phyloP scores from a whole-genome alignment of 495 filamentous ascomycete species.

The Annulohypoxylon bovei region DNA sequence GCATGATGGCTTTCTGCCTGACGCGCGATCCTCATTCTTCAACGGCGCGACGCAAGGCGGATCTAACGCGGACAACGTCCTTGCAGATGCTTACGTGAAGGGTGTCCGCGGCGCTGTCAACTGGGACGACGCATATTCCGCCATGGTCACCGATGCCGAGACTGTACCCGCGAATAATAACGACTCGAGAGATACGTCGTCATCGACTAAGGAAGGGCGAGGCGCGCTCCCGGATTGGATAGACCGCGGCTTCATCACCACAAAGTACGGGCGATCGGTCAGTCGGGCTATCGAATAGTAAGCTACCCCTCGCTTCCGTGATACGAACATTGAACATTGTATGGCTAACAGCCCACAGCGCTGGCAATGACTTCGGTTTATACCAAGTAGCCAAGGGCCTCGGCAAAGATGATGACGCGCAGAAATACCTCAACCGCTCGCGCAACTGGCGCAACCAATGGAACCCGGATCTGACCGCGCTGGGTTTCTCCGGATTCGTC shows the following conservation, averaged over 20 bases:
- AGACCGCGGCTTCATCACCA: constrained; percentile 70
- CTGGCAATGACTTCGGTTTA: constrained; percentile 74
- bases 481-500: constrained; percentile 72
- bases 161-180: constrained; percentile 66
- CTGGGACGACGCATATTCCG: constrained; percentile 74
- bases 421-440: constrained; percentile 71
- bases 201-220: constrained; percentile 74
- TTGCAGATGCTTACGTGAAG: constrained; percentile 80
- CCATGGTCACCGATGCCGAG: constrained; percentile 79
- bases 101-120: constrained; percentile 70
- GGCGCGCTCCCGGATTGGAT: constrained; percentile 78
- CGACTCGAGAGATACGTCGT: constrained; percentile 67
- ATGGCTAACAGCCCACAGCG: constrained; percentile 28
- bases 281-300: constrained; percentile 74
- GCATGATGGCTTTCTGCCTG: constrained; percentile 72
- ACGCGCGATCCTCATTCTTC: constrained; percentile 73
- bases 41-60: constrained; percentile 78
- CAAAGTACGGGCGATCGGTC: constrained; percentile 68
- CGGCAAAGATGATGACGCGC: constrained; percentile 59
- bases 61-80: constrained; percentile 76
- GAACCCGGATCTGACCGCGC: constrained; percentile 64
- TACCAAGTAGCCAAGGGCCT: constrained; percentile 68
- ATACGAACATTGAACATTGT: neutral
- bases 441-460: constrained; percentile 80
- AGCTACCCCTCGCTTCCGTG: constrained; percentile 10